Evolutionary conservation across 139 green algal genomes (phyloP).

Genomic region (Chlamydomonas schloesseri): DNA sequence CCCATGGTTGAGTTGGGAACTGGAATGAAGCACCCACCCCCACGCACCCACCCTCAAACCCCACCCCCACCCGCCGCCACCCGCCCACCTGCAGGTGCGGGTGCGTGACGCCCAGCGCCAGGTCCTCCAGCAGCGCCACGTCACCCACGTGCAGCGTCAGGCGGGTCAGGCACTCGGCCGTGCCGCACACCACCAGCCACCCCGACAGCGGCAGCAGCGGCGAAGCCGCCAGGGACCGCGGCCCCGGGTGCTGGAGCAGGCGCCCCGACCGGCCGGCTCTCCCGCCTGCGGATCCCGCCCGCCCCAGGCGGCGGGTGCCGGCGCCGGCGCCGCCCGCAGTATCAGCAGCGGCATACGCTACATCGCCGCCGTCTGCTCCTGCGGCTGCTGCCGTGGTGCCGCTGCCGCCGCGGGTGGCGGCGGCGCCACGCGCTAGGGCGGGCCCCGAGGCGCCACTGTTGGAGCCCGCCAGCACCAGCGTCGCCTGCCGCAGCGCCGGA

Average conservation of each 20-base stretch:
- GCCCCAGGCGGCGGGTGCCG: too few species aligned
- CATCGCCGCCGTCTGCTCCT: too few species aligned
- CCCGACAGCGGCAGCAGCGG: background rate
- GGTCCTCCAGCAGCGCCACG: constrained; percentile 12
- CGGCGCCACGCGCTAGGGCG: background rate
- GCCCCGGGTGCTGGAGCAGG: background rate
- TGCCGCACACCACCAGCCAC: constrained; percentile 37
- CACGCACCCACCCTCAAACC: too few species aligned
- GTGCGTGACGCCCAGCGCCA: constrained; percentile 25
- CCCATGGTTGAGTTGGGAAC: too few species aligned
- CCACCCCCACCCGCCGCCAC: background rate
- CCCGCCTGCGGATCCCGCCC: too few species aligned
- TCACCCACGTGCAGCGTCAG: constrained; percentile 11
- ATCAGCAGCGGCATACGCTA: too few species aligned
- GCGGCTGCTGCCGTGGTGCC: background rate
- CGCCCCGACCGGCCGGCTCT: too few species aligned
- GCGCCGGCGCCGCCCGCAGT: too few species aligned
- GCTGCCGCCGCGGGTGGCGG: background rate
- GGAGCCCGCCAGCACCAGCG: constrained; percentile 9
- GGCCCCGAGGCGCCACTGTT: constrained; percentile 4
- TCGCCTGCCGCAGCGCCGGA: background rate
- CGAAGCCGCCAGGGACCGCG: background rate
- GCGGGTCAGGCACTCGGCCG: background rate
- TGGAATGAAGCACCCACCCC: too few species aligned
- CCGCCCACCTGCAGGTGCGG: constrained; percentile 25